phyloP scores from a whole-genome alignment of 192 early-diverging fungal genomes.

The Hyaloraphidium curvatum region DNA sequence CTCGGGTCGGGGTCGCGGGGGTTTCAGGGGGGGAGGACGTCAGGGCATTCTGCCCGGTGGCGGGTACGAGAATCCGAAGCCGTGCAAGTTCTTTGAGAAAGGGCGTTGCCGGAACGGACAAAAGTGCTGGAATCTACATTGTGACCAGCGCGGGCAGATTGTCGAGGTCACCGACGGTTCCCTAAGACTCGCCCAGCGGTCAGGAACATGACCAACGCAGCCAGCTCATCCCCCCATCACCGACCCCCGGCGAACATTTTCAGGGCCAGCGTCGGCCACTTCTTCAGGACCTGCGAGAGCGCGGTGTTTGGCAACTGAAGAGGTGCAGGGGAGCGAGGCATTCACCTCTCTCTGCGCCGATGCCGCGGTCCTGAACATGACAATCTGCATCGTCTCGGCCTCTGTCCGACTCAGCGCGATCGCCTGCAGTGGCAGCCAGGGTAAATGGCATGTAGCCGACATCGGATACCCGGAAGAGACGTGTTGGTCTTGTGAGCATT shows the following conservation, averaged over 20 bases:
- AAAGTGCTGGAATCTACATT: neutral
- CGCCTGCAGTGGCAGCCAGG: too few species aligned
- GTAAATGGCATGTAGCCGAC: neutral
- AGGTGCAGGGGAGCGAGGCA: too few species aligned
- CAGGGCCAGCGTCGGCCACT: too few species aligned
- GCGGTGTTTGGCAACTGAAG: too few species aligned
- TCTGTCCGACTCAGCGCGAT: neutral
- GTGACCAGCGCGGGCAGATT: too few species aligned
- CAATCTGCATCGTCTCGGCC: neutral
- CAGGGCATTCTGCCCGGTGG: neutral
- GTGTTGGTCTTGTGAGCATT: too few species aligned
- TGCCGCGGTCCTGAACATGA: slow-evolving; percentile 1
- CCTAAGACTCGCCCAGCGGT: too few species aligned
- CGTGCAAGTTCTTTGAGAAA: neutral
- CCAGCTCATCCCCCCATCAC: too few species aligned
- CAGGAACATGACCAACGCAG: too few species aligned
- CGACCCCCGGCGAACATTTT: too few species aligned
- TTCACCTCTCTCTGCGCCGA: neutral
- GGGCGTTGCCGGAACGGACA: neutral
- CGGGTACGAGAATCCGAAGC: neutral
- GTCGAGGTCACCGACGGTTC: too few species aligned
- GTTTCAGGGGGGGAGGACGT: neutral
- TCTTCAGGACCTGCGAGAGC: too few species aligned
- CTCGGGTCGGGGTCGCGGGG: neutral
- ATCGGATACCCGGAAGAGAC: neutral